Percentiles rank a stretch among this genome's conserved stretches.
Conservation (phyloP, 306 rosid genomes). For the Acacia confusa region DNA sequence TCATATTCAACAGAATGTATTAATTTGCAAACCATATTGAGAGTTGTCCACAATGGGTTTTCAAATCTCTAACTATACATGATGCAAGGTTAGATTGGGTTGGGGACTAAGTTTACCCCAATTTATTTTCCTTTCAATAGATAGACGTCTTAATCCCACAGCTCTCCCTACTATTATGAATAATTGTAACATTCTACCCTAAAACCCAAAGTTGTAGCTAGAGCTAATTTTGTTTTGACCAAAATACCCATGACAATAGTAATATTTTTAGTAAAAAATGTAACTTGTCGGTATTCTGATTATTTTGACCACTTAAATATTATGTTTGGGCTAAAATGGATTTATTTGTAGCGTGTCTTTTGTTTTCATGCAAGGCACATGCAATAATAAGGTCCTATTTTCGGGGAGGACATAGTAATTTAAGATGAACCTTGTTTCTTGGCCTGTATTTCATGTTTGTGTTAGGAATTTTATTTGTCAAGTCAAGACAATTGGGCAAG, state of each 20-base stretch:
- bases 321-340: neutral
- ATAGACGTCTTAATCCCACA: neutral
- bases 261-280: neutral
- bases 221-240: neutral
- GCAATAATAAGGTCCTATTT: neutral
- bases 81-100: neutral
- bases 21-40: neutral
- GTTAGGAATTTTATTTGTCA: neutral
- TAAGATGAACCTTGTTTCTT: neutral
- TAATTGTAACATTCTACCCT: neutral
- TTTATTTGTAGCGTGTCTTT: neutral
- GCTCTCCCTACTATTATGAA: neutral
- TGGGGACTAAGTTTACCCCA: neutral
- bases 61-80: neutral
- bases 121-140: neutral
- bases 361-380: neutral
- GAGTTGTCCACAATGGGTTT: neutral
- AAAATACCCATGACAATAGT: neutral
- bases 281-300: neutral
- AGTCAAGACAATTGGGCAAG: neutral
- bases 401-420: neutral
- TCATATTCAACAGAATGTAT: neutral
- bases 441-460: neutral
- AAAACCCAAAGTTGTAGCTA: neutral
- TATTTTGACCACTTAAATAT: neutral